Evolutionary conservation across 2,329 filamentous ascomycete genomes (phyloP).

Genomic region (Cercospora nicotianae): DNA sequence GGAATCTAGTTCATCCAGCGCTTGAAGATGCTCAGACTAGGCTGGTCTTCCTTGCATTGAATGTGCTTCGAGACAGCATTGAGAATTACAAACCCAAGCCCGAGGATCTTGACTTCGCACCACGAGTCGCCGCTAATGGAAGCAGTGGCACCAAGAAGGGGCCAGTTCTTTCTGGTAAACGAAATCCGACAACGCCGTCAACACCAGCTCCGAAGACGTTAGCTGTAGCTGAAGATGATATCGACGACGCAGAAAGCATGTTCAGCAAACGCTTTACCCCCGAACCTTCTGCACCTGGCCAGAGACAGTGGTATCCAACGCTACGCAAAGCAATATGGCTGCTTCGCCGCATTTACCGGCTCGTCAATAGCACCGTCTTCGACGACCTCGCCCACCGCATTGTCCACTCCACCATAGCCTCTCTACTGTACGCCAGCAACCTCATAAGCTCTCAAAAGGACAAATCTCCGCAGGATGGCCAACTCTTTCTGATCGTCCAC

Average conservation of each 20-base stretch:
- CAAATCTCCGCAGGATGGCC: slow-evolving; percentile 68
- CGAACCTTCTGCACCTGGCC: slow-evolving; percentile 19
- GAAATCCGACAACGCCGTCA: slow-evolving; percentile 34
- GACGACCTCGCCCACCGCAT: slow-evolving; percentile 76
- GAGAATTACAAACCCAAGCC: slow-evolving; percentile 65
- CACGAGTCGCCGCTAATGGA: slow-evolving; percentile 35
- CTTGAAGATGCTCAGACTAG: slow-evolving; percentile 68
- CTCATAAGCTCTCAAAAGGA: slow-evolving; percentile 58
- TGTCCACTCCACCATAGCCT: slow-evolving; percentile 84
- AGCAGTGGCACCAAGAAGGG: slow-evolving; percentile 38
- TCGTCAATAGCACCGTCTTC: slow-evolving; percentile 69
- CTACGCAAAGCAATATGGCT: slow-evolving; percentile 67
- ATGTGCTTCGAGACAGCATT: slow-evolving; percentile 65
- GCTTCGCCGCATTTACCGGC: slow-evolving; percentile 66
- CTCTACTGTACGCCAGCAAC: slow-evolving; percentile 72
- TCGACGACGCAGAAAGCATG: slow-evolving; percentile 53
- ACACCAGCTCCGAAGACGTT: slow-evolving; percentile 51
- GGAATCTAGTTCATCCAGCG: slow-evolving; percentile 61
- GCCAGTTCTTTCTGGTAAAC: slow-evolving; percentile 55
- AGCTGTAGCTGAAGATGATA: slow-evolving; percentile 55
- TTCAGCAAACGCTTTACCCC: slow-evolving; percentile 33
- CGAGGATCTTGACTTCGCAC: slow-evolving; percentile 65
- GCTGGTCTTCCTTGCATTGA: slow-evolving; percentile 64
- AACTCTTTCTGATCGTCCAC: slow-evolving; percentile 93
- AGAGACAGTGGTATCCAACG: slow-evolving; percentile 62